phyloP scores from a whole-genome alignment of 139 green algal genomes.

The Closterium sp. region DNA sequence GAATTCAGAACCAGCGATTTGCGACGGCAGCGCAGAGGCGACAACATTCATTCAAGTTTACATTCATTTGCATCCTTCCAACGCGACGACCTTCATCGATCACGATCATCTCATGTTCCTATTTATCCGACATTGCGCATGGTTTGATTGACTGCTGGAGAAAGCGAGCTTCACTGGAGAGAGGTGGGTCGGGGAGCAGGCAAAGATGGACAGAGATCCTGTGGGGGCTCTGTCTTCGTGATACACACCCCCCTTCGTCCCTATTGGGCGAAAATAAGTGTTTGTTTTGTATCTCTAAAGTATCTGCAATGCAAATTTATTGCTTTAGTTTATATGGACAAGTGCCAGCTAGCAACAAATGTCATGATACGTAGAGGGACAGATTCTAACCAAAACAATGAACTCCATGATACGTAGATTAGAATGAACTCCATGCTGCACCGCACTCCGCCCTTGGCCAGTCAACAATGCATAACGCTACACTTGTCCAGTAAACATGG shows the following conservation, averaged over 20 bases:
- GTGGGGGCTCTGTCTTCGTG: background rate
- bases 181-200: background rate
- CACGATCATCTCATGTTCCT: background rate
- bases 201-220: background rate
- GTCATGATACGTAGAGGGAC: too few species aligned
- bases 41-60: background rate
- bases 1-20: background rate
- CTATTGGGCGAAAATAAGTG: background rate
- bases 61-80: background rate
- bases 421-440: too few species aligned
- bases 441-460: too few species aligned
- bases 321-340: background rate
- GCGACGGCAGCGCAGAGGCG: background rate
- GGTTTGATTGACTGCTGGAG: background rate
- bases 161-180: background rate
- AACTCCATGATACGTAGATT: too few species aligned
- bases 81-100: background rate
- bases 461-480: too few species aligned
- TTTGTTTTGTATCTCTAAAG: background rate
- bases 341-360: background rate
- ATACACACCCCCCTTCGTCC: background rate
- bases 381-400: too few species aligned
- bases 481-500: too few species aligned
- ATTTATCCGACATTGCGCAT: background rate
- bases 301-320: background rate